Percentiles rank a stretch among this genome's conserved stretches.
Evolutionary conservation across 1,139 yeast genomes (phyloP).

Genomic region (Yamadazyma taylorii): DNA sequence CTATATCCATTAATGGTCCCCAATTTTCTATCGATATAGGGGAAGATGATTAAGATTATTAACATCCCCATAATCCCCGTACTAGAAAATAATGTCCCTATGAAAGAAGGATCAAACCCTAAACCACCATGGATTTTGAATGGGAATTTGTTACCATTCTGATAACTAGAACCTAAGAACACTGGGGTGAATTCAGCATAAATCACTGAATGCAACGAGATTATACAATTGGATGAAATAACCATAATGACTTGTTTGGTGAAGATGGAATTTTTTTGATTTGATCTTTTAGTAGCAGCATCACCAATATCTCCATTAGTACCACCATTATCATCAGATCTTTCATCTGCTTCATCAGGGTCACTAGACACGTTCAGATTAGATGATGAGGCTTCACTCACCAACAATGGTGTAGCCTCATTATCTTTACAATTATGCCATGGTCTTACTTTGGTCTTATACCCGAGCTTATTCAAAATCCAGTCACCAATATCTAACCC

Average conservation of each 20-base stretch:
- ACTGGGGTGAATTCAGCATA: slow-evolving; percentile 61
- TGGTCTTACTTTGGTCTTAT: slow-evolving; percentile 10
- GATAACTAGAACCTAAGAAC: slow-evolving; percentile 48
- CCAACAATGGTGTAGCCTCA: slow-evolving; percentile 8
- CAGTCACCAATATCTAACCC: slow-evolving; percentile 56
- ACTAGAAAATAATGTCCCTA: slow-evolving; percentile 53
- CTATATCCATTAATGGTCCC: slow-evolving; percentile 48
- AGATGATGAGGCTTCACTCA: background rate
- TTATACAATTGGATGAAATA: slow-evolving; percentile 13
- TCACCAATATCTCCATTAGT: too few relatives aligned
- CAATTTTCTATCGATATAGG: slow-evolving; percentile 51
- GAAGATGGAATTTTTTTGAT: slow-evolving; percentile 8
- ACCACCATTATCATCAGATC: too few relatives aligned
- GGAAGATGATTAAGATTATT: slow-evolving; percentile 51
- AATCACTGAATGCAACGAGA: slow-evolving; percentile 44
- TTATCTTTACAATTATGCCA: slow-evolving; percentile 6
- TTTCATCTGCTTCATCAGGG: slow-evolving; percentile 3
- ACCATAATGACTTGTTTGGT: slow-evolving; percentile 14
- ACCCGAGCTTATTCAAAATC: slow-evolving; percentile 35
- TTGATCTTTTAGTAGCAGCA: too few relatives aligned
- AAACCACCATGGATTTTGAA: slow-evolving; percentile 28
- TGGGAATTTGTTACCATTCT: slow-evolving; percentile 29
- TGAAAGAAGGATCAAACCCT: slow-evolving; percentile 38
- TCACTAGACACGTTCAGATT: too few relatives aligned
- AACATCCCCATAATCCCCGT: slow-evolving; percentile 59